phyloP scores from a whole-genome alignment of 768 basidiomycete genomes.

The Auriscalpium microsporum region DNA sequence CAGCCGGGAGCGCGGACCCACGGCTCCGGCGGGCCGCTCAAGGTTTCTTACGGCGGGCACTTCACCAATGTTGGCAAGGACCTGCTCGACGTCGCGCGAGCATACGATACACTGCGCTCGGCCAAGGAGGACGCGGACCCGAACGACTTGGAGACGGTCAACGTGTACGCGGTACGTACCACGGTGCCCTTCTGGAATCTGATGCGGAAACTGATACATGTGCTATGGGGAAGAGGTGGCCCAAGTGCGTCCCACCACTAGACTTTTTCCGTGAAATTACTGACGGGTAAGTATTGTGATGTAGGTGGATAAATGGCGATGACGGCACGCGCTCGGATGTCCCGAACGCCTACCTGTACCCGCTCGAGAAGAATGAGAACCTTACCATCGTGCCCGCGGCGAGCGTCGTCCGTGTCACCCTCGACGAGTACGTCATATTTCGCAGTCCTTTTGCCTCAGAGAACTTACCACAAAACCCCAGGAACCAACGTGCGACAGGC shows the following conservation, averaged over 20 bases:
- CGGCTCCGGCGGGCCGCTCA: constrained; percentile 40
- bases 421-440: constrained; percentile 14
- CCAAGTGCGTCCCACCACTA: constrained; percentile 32
- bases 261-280: too few species aligned
- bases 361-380: constrained; percentile 22
- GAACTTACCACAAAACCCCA: constrained; percentile 1
- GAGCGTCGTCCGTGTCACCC: constrained; percentile 25
- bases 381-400: constrained; percentile 25
- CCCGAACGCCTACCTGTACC: constrained; percentile 33
- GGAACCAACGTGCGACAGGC: constrained; percentile 28
- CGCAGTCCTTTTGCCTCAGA: not conserved
- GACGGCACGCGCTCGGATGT: constrained; percentile 51
- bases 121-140: constrained; percentile 13
- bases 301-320: constrained; percentile 43
- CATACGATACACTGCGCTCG: constrained; percentile 15
- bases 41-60: constrained; percentile 22
- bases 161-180: constrained; percentile 20
- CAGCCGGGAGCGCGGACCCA: constrained; percentile 28
- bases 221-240: constrained; percentile 36
- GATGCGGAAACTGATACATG: not conserved
- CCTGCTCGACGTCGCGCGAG: constrained; percentile 19
- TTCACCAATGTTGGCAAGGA: constrained; percentile 17
- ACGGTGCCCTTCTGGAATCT: not conserved
- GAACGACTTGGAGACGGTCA: constrained; percentile 18
- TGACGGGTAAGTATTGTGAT: not conserved